Base-by-base conservation (phyloP, 306 rosid species). In the Crataegus laevigata region DNA sequence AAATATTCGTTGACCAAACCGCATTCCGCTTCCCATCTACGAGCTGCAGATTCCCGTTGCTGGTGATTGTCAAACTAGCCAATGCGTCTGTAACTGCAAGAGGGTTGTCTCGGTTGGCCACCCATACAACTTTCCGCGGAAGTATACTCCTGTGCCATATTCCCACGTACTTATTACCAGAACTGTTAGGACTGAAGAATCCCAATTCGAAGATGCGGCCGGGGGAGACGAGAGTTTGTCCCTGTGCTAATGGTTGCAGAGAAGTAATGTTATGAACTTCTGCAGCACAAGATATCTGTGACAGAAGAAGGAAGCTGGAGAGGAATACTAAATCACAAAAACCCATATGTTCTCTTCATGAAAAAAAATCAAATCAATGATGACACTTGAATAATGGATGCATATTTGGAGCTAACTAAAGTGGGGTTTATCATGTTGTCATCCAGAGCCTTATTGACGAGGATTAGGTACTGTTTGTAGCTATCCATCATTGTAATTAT, bases 1-100 rank as follows among this genome's bases (percentile, higher is more conserved):
- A 67, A 22, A 45, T 57, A 30, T 26, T 68, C 24, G 85, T 59
- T 0, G 88, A 82, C 86, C 91, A 87, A 51, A 80, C 7, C 3
- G 69, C 30, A 1, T 19, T 69, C 3, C 78, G 59, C 4, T 68
- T 24, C 10, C 75, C 83, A 75, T 82, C 54, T 25, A 87, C 15
- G 3, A 84, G 71, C 40, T 77, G 79, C 22, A 87, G 85, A 50
- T 75, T 80, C 1, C 83, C 81, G 54, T 68, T 80, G 18, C 58
- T 72, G 4, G 43, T 43, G 5, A 84, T 69, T 72, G 38, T 72
- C 55, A 58, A 17, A 22, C 7, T 45, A 45, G 51, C 51, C 5
- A 45, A 45, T 0, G 19, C 18, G 51, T 45, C 51, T 45, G 51
- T 14, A n/a, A 54, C 59, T 54, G 59, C 59, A 54, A 54, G 59